A percentile compares a stretch with the other conserved stretches of the same genome.
These are phyloP conservation scores for Globisporangium irregulare DNA, from an alignment of 352 stramenopile species.

Conservation along the genomic window DNA sequence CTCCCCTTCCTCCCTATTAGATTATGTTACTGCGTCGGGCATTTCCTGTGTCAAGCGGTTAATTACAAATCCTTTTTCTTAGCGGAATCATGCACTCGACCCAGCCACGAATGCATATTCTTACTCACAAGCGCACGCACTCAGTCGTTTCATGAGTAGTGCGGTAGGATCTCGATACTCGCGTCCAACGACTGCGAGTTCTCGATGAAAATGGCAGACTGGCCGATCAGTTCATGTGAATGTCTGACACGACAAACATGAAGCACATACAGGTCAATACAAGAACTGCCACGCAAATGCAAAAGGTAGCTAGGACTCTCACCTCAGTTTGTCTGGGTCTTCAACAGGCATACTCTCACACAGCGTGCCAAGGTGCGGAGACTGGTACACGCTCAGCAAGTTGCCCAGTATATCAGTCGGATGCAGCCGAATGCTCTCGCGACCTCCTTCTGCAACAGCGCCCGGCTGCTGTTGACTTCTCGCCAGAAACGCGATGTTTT, in stretches of 20 bases:
- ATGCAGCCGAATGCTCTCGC: constrained; percentile 23
- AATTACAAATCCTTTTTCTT: constrained; percentile 14
- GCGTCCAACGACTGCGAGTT: constrained; percentile 44
- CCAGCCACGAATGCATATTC: not conserved
- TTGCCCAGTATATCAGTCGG: constrained; percentile 65
- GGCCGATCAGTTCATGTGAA: constrained; percentile 17
- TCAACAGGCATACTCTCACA: constrained; percentile 30
- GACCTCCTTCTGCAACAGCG: not conserved
- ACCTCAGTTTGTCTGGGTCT: constrained; percentile 21
- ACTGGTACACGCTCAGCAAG: constrained; percentile 53
- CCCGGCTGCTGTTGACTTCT: constrained; percentile 31
- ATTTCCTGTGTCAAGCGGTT: constrained; percentile 7
- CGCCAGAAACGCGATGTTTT: constrained; percentile 71
- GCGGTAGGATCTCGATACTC: constrained; percentile 61
- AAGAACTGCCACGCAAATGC: too few species aligned
- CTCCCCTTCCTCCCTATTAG: constrained; percentile 13
- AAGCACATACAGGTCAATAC: not conserved
- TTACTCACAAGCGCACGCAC: not conserved
- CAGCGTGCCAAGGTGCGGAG: constrained; percentile 32
- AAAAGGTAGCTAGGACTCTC: not conserved
- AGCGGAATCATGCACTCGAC: not conserved
- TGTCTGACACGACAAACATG: not conserved
- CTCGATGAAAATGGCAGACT: constrained; percentile 36
- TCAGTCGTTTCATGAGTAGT: constrained; percentile 43
- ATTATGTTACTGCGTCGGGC: constrained; percentile 17